Evolutionary conservation across 805 yeast genomes (phyloP).

Genomic region (Starmerella sp.): DNA sequence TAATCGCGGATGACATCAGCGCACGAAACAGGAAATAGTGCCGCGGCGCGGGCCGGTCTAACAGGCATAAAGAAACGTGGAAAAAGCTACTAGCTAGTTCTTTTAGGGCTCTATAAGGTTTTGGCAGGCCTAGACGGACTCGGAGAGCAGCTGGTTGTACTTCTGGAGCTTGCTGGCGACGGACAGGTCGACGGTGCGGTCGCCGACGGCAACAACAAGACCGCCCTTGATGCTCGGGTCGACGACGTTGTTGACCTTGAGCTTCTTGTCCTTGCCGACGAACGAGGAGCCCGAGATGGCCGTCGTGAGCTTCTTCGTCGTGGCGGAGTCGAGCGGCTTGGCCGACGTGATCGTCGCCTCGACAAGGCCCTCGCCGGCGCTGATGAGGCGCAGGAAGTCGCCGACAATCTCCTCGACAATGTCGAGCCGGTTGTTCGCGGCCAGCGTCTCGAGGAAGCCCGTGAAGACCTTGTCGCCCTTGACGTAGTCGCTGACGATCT

Average conservation of each 20-base stretch:
- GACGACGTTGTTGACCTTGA: slow-evolving; percentile 70
- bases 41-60: neutral
- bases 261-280: slow-evolving; percentile 77
- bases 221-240: slow-evolving; percentile 93
- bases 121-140: slow-evolving; percentile 50
- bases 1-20: neutral
- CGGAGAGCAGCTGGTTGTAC: slow-evolving; percentile 78
- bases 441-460: slow-evolving; percentile 73
- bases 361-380: slow-evolving; percentile 83
- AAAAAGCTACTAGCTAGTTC: neutral
- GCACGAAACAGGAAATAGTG: neutral
- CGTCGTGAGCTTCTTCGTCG: slow-evolving; percentile 63
- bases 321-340: slow-evolving; percentile 66
- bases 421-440: slow-evolving; percentile 87
- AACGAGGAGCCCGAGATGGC: slow-evolving; percentile 67
- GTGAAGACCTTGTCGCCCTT: slow-evolving; percentile 57
- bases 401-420: slow-evolving; percentile 52
- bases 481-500: slow-evolving; percentile 39
- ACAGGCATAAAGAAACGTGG: neutral
- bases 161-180: slow-evolving; percentile 73
- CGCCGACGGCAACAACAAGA: slow-evolving; percentile 89
- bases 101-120: neutral
- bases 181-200: slow-evolving; percentile 90
- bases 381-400: slow-evolving; percentile 67
- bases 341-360: slow-evolving; percentile 90